Evolutionary conservation across 768 basidiomycete species (phyloP).

Genomic region (Suillus occidentalis): DNA sequence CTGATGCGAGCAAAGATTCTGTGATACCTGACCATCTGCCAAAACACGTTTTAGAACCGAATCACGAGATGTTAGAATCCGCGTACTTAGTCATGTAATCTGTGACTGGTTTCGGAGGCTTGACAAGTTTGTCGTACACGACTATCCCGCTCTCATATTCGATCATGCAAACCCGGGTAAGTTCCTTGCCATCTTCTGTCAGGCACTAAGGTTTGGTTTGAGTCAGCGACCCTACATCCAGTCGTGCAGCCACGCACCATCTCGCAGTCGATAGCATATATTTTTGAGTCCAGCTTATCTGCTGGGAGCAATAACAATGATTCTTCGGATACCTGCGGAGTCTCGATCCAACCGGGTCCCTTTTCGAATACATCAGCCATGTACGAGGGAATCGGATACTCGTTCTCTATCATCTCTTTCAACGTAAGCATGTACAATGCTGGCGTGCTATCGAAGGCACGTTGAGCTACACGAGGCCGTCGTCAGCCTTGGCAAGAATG

Average conservation of each 20-base stretch:
- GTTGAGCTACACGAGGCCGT: conserved; percentile 47
- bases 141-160: conserved; percentile 72
- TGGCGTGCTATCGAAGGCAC: conserved; percentile 61
- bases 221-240: not conserved
- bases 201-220: conserved; percentile 55
- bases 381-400: conserved; percentile 88
- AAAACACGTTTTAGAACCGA: not conserved
- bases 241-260: conserved; percentile 61
- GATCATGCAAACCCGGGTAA: conserved; percentile 83
- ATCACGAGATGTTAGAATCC: not conserved
- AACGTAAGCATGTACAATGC: conserved; percentile 70
- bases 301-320: conserved; percentile 32
- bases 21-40: conserved; percentile 93
- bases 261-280: conserved; percentile 94
- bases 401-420: conserved; percentile 92
- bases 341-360: conserved; percentile 79
- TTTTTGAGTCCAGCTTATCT: conserved; percentile 40
- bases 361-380: conserved; percentile 70
- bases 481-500: conserved; percentile 12
- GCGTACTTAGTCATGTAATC: conserved; percentile 91
- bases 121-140: conserved; percentile 88
- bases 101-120: conserved; percentile 76
- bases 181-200: conserved; percentile 87
- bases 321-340: conserved; percentile 48
- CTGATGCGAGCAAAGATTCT: conserved; percentile 58